Evolutionary conservation across 73 alveolate species (phyloP).

Genomic region (Uronychia setigera): DNA sequence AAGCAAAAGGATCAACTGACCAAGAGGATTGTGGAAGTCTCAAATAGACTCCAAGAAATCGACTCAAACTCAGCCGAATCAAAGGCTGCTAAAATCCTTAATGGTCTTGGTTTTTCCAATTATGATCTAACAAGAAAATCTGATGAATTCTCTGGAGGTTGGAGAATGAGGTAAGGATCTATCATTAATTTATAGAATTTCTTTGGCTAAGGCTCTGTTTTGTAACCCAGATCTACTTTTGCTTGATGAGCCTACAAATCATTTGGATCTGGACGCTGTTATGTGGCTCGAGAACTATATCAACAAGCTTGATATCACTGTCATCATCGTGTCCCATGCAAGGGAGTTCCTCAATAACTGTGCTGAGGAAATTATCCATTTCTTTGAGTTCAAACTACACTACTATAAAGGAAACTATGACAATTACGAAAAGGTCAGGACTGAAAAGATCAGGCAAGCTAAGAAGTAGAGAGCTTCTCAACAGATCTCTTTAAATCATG

Average conservation of each 20-base stretch:
- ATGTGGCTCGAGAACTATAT: conserved; percentile 98
- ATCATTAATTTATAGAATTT: too few relatives aligned
- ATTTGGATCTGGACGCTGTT: conserved; percentile 98
- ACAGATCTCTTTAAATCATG: conserved; percentile 86
- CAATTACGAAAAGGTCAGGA: conserved; percentile 92
- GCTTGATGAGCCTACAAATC: conserved; percentile 99
- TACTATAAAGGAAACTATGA: conserved; percentile 97
- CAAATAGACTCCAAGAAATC: conserved; percentile 86
- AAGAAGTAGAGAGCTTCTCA: conserved; percentile 89
- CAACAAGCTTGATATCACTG: conserved; percentile 93
- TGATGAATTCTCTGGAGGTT: conserved; percentile 98
- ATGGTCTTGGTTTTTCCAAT: conserved; percentile 94
- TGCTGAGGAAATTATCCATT: conserved; percentile 98
- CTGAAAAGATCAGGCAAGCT: conserved; percentile 84
- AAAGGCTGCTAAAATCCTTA: conserved; percentile 87
- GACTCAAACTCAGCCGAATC: conserved; percentile 93
- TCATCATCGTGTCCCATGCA: conserved; percentile 99
- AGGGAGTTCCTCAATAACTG: conserved; percentile 98
- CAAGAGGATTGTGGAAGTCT: conserved; percentile 68
- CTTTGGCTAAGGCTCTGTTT: conserved; percentile 98
- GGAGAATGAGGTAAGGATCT: conserved; percentile 99
- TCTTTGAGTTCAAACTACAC: conserved; percentile 88
- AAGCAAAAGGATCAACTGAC: conserved; percentile 58
- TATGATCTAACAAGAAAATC: conserved; percentile 85
- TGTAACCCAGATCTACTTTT: conserved; percentile 96